These are phyloP conservation scores for Boletellus emodensis DNA, from an alignment of 768 basidiomycete genomes.

Conservation along the genomic window DNA sequence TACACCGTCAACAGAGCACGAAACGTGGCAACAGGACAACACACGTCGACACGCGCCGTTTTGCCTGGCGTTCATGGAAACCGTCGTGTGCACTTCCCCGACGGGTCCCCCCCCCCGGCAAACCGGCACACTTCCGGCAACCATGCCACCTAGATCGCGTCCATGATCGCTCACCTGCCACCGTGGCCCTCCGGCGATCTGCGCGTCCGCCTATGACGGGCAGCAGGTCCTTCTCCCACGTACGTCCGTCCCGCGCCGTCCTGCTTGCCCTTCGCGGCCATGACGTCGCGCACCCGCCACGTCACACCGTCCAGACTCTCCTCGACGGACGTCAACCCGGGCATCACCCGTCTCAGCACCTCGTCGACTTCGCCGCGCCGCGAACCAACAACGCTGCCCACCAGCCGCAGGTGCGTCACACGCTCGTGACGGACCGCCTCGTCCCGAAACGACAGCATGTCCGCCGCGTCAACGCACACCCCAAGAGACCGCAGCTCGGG, in stretches of 20 bases:
- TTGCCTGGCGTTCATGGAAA: no score
- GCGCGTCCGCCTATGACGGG: constrained; percentile 13
- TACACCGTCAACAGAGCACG: no score
- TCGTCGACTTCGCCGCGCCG: constrained; percentile 16
- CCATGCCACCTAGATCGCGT: no score
- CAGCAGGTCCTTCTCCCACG: not conserved
- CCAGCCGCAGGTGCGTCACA: constrained; percentile 15
- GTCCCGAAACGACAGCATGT: constrained; percentile 9
- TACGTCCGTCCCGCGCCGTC: no score
- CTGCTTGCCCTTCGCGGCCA: not conserved
- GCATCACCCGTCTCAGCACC: constrained; percentile 21
- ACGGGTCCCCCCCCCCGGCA: no score
- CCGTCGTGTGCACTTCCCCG: no score
- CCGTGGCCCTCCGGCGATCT: not conserved
- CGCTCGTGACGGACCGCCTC: constrained; percentile 11
- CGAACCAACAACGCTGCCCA: constrained; percentile 12
- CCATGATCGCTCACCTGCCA: no score
- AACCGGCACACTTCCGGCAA: no score
- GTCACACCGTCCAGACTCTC: constrained; percentile 17
- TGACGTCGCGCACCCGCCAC: constrained; percentile 12
- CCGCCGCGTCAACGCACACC: constrained; percentile 12
- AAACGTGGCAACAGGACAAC: no score
- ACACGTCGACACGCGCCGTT: no score
- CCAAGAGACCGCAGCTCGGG: constrained; percentile 13
- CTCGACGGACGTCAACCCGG: constrained; percentile 19